Evolutionary conservation across 768 basidiomycete genomes (phyloP).

Genomic region (Cystobasidiopsis lactophilus): DNA sequence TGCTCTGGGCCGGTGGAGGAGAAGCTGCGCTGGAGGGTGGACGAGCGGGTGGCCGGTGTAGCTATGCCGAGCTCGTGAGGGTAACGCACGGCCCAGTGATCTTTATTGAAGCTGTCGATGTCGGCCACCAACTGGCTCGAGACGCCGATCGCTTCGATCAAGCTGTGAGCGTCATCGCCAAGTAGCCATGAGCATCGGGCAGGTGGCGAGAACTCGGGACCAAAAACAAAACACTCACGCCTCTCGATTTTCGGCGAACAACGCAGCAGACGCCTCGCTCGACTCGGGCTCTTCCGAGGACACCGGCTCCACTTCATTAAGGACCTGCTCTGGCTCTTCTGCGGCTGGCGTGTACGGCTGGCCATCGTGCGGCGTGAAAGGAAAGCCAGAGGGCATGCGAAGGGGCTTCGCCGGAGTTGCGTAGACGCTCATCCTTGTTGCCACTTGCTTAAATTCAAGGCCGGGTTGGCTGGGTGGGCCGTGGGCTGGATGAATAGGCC

Average conservation of each 20-base stretch:
- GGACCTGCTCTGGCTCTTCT: not conserved
- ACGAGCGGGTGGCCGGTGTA: constrained; percentile 24
- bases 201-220: not conserved
- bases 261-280: constrained; percentile 5
- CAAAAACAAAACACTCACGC: constrained; percentile 1
- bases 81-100: constrained; percentile 73
- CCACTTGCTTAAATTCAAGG: too few relatives aligned
- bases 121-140: constrained; percentile 47
- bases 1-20: not conserved
- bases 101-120: constrained; percentile 57
- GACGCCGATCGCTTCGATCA: constrained; percentile 53
- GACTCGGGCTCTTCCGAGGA: not conserved
- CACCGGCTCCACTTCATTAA: not conserved
- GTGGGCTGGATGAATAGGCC: too few relatives aligned
- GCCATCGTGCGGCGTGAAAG: not conserved
- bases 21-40: constrained; percentile 37
- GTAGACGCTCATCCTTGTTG: too few relatives aligned
- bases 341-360: not conserved
- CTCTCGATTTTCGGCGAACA: constrained; percentile 8
- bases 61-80: constrained; percentile 33
- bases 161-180: constrained; percentile 33
- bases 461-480: too few relatives aligned
- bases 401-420: too few relatives aligned
- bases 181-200: not conserved
- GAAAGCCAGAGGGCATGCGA: too few relatives aligned